phyloP scores from a whole-genome alignment of 495 filamentous ascomycete genomes.

The Talaromyces proteolyticus region DNA sequence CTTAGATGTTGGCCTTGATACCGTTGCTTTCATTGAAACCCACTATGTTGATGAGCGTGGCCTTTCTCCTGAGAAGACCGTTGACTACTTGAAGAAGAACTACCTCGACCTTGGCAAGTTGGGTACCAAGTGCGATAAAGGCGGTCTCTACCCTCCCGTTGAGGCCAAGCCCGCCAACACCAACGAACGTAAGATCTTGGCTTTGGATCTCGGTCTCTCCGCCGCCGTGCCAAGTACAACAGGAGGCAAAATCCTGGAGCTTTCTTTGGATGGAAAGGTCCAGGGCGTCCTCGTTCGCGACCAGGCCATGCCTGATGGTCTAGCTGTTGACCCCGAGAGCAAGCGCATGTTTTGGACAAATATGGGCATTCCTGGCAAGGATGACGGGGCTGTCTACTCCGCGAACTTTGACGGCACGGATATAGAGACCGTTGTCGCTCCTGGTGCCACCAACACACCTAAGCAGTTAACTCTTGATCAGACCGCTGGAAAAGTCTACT shows the following conservation, averaged over 20 bases:
- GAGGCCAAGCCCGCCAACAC: neutral
- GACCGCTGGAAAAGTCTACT: conserved; percentile 32
- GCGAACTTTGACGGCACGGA: conserved; percentile 32
- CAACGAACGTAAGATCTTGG: conserved; percentile 11
- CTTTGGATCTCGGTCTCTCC: conserved; percentile 23
- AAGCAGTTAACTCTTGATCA: conserved; percentile 41
- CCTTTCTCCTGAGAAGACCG: conserved; percentile 23
- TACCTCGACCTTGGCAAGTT: conserved; percentile 11
- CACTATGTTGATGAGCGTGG: conserved; percentile 41
- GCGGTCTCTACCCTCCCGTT: conserved; percentile 20
- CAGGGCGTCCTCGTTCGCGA: conserved; percentile 14
- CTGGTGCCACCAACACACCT: conserved; percentile 39
- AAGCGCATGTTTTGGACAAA: conserved; percentile 44
- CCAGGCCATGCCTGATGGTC: conserved; percentile 40
- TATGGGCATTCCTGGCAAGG: conserved; percentile 37
- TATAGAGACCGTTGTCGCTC: conserved; percentile 23
- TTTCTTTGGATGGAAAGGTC: conserved; percentile 11
- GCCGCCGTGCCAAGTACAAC: conserved; percentile 8
- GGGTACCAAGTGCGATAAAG: conserved; percentile 8
- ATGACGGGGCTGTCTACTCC: conserved; percentile 36
- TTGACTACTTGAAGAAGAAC: conserved; percentile 32
- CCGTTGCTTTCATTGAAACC: conserved; percentile 40
- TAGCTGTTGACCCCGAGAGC: conserved; percentile 25
- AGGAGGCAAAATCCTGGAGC: conserved; percentile 17
- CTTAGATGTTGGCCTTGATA: conserved; percentile 45